These are phyloP conservation scores for Grammothele lineata DNA, from an alignment of 768 basidiomycete species.

Conservation along the genomic window DNA sequence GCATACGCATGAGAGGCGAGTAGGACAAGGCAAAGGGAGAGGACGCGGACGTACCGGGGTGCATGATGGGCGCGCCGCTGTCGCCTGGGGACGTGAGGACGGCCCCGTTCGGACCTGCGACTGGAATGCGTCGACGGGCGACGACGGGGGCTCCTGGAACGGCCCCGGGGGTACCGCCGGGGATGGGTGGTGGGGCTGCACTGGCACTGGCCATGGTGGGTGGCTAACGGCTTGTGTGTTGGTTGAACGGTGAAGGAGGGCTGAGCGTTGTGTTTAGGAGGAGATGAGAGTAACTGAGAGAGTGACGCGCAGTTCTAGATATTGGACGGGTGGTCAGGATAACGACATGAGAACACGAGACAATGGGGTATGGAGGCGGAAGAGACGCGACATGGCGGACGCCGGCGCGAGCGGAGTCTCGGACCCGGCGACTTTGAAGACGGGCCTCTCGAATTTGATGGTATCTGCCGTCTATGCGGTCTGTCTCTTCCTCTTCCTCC, in stretches of 20 bases:
- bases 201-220: conserved; percentile 13
- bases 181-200: background rate
- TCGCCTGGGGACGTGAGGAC: conserved; percentile 5
- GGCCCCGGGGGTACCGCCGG: background rate
- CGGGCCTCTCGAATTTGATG: too few relatives aligned
- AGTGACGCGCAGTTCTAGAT: too few relatives aligned
- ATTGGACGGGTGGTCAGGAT: too few relatives aligned
- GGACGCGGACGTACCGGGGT: conserved; percentile 28
- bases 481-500: background rate
- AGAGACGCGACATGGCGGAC: background rate
- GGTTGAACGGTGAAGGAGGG: too few relatives aligned
- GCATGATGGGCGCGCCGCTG: conserved; percentile 36
- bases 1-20: background rate
- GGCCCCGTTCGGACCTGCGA: background rate
- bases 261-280: too few relatives aligned
- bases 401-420: too few relatives aligned
- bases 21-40: background rate
- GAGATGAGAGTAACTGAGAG: too few relatives aligned
- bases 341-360: too few relatives aligned
- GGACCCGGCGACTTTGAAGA: background rate
- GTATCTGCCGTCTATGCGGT: too few relatives aligned
- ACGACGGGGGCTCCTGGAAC: conserved; percentile 9
- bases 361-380: too few relatives aligned
- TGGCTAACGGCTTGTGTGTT: too few relatives aligned
- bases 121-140: conserved; percentile 9